Evolutionary conservation across 2,329 filamentous ascomycete genomes (phyloP), one percentile per base, ranked within the genome.

Genomic region (Fusarium armeniacum): DNA sequence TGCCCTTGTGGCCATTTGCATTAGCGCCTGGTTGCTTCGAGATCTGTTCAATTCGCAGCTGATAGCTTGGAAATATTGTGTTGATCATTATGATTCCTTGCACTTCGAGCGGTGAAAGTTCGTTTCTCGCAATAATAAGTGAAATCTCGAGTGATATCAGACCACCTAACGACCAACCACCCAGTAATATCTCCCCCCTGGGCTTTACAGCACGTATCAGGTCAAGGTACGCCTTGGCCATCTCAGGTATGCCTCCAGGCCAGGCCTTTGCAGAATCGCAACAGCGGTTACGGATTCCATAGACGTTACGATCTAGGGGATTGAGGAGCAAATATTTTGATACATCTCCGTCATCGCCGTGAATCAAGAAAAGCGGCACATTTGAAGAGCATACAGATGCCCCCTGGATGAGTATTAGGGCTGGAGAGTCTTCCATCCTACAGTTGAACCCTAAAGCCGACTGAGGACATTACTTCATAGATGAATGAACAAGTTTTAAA

Each of bases 151-250:
- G 30, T 26, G 45, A 49, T 49, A 49, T 49, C 20, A 49, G n/a
- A 35, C 45, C 45, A 35, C 45, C 45, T 49, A 35, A 35, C n/a
- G 45, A 49, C 45, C 45, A 49, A 22, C 45, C 45, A n/a, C 45
- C 45, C 22, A 49, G 30, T 49, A 49, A 16, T 22, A 49, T 49
- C 45, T 35, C 20, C 20, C 45, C 45, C 30, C n/a, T n/a, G 0
- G 45, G 45, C 30, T 35, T 22, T 22, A 49, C 45, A 35, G 45
- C 45, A 49, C 45, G 45, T 49, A 49, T 35, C 7, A 49, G 45
- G n/a, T 49, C n/a, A 16, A 49, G 45, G 30, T 49, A 49, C 5
- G 20, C n/a, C 45, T 35, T 49, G 45, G 45, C 45, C 45, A 35
- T 49, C 30, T 35, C 45, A 35, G 30, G 45, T 33, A 49, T 35